A percentile compares a stretch with the other conserved stretches of the same genome.
Evolutionary conservation across 169 alveolate species (phyloP).

Genomic region (Hammondia hammondi): DNA sequence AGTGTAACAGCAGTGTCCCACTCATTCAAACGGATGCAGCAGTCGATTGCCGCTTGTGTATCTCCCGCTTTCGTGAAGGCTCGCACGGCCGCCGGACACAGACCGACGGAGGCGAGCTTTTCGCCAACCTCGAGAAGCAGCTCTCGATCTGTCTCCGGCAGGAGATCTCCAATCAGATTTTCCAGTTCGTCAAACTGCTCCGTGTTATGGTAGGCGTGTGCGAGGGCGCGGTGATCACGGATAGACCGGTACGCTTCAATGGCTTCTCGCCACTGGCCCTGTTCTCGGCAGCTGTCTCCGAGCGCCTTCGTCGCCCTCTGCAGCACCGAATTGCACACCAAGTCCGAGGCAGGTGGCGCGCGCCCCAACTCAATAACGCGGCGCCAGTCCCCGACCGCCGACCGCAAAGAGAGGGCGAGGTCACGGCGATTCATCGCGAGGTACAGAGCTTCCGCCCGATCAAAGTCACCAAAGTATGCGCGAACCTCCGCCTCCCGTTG

Average conservation of each 20-base stretch:
- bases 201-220: background rate
- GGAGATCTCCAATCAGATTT: slow-evolving; percentile 32
- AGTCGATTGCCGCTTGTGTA: slow-evolving; percentile 89
- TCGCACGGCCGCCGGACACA: slow-evolving; percentile 89
- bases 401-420: background rate
- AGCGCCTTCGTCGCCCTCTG: background rate
- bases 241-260: slow-evolving; percentile 3
- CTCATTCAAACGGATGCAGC: slow-evolving; percentile 89
- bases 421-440: background rate
- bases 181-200: background rate
- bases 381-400: background rate
- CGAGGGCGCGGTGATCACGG: background rate
- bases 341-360: background rate
- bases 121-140: slow-evolving; percentile 82
- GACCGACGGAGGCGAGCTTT: slow-evolving; percentile 87
- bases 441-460: background rate
- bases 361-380: background rate
- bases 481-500: slow-evolving; percentile 88
- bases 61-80: slow-evolving; percentile 87
- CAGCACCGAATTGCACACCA: background rate
- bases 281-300: slow-evolving; percentile 16
- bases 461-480: slow-evolving; percentile 82
- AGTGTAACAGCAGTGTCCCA: slow-evolving; percentile 92
- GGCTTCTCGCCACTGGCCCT: slow-evolving; percentile 14
- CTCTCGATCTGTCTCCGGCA: background rate